Conservation (phyloP, 2,329 filamentous ascomycete genomes). For the Keithomyces neogunnii region DNA sequence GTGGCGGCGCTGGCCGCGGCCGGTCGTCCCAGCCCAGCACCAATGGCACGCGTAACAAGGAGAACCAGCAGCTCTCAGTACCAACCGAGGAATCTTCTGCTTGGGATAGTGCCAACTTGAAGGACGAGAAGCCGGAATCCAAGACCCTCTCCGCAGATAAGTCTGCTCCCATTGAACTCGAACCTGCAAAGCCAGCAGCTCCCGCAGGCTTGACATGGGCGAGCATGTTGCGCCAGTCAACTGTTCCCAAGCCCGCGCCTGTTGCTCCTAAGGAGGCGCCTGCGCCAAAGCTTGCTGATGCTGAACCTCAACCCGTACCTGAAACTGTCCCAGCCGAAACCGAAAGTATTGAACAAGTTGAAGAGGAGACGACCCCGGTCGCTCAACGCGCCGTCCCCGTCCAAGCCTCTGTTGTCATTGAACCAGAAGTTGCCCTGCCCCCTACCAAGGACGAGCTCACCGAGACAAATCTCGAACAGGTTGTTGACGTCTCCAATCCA, state of each 20-base stretch:
- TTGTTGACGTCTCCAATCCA: slow-evolving; percentile 73
- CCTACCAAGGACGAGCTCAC: slow-evolving; percentile 79
- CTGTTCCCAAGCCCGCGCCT: slow-evolving; percentile 45
- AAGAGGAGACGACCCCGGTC: slow-evolving; percentile 26
- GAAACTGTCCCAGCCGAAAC: slow-evolving; percentile 26
- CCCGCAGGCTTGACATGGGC: slow-evolving; percentile 58
- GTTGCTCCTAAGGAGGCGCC: slow-evolving; percentile 7
- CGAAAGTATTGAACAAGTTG: slow-evolving; percentile 25
- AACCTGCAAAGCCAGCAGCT: slow-evolving; percentile 29
- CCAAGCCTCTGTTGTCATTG: slow-evolving; percentile 23
- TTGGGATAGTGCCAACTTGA: slow-evolving; percentile 35
- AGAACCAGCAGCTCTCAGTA: slow-evolving; percentile 48
- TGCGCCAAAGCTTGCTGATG: slow-evolving; percentile 31
- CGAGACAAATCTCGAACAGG: slow-evolving; percentile 83
- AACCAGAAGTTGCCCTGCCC: slow-evolving; percentile 48
- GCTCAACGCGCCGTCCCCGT: slow-evolving; percentile 20
- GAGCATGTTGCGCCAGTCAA: slow-evolving; percentile 60
- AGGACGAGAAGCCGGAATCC: slow-evolving; percentile 24
- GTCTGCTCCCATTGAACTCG: slow-evolving; percentile 27
- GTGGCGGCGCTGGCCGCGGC: slow-evolving; percentile 47
- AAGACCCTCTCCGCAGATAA: slow-evolving; percentile 23
- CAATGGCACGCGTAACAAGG: slow-evolving; percentile 54
- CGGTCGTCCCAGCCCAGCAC: slow-evolving; percentile 48
- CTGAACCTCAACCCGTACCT: slow-evolving; percentile 27
- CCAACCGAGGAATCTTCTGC: slow-evolving; percentile 60